Evolutionary conservation across 345 rosid species (phyloP), one percentile per base, ranked within the genome.

Genomic region (Ailanthus altissimus): DNA sequence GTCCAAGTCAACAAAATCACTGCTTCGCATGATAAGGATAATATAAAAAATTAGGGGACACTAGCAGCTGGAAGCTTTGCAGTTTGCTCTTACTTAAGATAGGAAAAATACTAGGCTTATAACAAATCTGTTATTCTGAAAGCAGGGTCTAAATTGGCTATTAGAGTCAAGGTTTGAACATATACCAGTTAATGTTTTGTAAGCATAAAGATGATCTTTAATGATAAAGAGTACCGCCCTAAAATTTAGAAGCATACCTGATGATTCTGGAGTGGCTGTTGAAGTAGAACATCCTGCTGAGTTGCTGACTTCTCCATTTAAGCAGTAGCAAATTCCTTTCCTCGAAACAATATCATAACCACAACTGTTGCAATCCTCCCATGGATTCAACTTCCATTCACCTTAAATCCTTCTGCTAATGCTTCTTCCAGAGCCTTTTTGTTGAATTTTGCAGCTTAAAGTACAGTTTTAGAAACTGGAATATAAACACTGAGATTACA

Each of bases 321-420:
- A 21, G 63, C 77, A 78, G 47, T 47, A 38, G 68, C 76, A 57
- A 60, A 7, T 45, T 21, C 47, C 5, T 50, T 50, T 13, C 1
- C 8, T 42, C 0, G n/a, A 23, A 13, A 0, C 0, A 7, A 15
- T 2, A 2, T 51, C 0, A 23, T 69, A 77, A 47, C 78, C 74
- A 40, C 90, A 88, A 0, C 0, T 64, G 25, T 83, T 7, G 46
- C 67, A 63, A 16, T 20, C 18, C 23, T 32, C n/a, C 6, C 67
- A 62, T 7, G 43, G 43, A 4, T 0, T 40, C 21, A 68, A 16
- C 58, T 74, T 85, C 76, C 83, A 74, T 63, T 67, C 46, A 86
- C 81, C 6, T 83, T 80, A 67, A 88, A 83, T 25, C 85, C 88
- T 75, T 32, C 5, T 13, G 1, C 8, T 58, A 80, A 20, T 21